A percentile compares a stretch with the other conserved stretches of the same genome.
These are phyloP conservation scores for Candida sp. DNA, from an alignment of 1,139 yeast species.

Conservation along the genomic window DNA sequence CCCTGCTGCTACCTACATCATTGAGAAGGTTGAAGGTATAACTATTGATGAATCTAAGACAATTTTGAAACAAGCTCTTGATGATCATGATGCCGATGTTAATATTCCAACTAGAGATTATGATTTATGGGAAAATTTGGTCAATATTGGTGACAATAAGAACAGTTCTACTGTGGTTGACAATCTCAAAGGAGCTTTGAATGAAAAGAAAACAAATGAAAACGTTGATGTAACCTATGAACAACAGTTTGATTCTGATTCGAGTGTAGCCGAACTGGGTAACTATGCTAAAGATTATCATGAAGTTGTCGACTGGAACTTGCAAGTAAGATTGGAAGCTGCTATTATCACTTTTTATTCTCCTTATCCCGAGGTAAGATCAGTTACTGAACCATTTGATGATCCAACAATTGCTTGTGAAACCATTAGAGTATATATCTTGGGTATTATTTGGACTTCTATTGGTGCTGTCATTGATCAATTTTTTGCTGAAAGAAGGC, in stretches of 20 bases:
- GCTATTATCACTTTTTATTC: slow-evolving; percentile 49
- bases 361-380: slow-evolving; percentile 64
- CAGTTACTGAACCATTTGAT: slow-evolving; percentile 52
- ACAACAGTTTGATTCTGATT: neutral
- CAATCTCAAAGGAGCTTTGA: neutral
- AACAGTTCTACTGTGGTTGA: neutral
- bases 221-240: neutral
- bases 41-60: slow-evolving; percentile 36
- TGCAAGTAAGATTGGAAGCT: slow-evolving; percentile 37
- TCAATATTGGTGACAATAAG: neutral
- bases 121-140: slow-evolving; percentile 16
- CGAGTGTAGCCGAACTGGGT: neutral
- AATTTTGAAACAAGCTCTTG: slow-evolving; percentile 34
- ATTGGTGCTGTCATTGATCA: slow-evolving; percentile 57
- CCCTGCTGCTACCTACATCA: slow-evolving; percentile 28
- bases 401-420: slow-evolving; percentile 49
- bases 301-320: slow-evolving; percentile 14
- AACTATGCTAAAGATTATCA: slow-evolving; percentile 1
- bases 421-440: slow-evolving; percentile 49
- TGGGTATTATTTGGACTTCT: slow-evolving; percentile 54
- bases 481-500: slow-evolving; percentile 57
- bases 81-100: slow-evolving; percentile 44
- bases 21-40: slow-evolving; percentile 34
- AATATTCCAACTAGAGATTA: slow-evolving; percentile 43
- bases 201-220: neutral